Conservation (phyloP, 2,329 filamentous ascomycete species). For the Pseudohalonectria lignicola region DNA sequence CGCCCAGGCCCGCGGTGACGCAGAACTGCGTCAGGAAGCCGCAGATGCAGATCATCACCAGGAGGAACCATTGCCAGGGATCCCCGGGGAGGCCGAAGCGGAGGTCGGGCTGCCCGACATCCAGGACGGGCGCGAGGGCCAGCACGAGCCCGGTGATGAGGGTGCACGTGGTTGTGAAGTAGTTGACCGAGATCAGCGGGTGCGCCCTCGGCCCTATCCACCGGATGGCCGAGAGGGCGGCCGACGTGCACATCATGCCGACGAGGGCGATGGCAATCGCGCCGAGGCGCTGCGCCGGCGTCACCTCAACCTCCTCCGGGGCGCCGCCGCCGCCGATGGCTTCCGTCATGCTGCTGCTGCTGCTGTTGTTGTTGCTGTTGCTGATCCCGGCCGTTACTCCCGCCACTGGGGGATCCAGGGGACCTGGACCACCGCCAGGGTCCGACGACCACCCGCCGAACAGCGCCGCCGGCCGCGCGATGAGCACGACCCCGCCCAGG, state of each 20-base stretch:
- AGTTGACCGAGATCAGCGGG: slow-evolving; percentile 76
- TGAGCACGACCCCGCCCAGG: slow-evolving; percentile 69
- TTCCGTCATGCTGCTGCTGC: not conserved
- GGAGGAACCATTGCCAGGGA: slow-evolving; percentile 49
- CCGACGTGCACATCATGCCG: slow-evolving; percentile 65
- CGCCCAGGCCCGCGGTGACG: slow-evolving; percentile 62
- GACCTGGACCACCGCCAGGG: not conserved
- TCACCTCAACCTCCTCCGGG: slow-evolving; percentile 1
- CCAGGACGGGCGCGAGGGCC: slow-evolving; percentile 31
- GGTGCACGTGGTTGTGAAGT: slow-evolving; percentile 63
- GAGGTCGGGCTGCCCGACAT: slow-evolving; percentile 33
- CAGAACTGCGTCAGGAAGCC: slow-evolving; percentile 82
- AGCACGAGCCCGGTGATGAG: slow-evolving; percentile 56
- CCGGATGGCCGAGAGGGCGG: slow-evolving; percentile 64
- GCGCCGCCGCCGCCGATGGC: not conserved
- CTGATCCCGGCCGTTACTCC: not conserved
- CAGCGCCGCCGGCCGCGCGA: slow-evolving; percentile 53
- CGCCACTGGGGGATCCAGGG: too few species aligned
- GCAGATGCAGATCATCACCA: slow-evolving; percentile 57
- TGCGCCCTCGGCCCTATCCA: slow-evolving; percentile 73
- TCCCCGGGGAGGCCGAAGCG: slow-evolving; percentile 29
- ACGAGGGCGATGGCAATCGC: slow-evolving; percentile 42
- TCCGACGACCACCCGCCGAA: slow-evolving; percentile 8
- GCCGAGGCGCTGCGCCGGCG: slow-evolving; percentile 8
- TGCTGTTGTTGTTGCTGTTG: not conserved